phyloP scores from a whole-genome alignment of 1,284 basidiomycete genomes.

The Cryptococcus sp. region DNA sequence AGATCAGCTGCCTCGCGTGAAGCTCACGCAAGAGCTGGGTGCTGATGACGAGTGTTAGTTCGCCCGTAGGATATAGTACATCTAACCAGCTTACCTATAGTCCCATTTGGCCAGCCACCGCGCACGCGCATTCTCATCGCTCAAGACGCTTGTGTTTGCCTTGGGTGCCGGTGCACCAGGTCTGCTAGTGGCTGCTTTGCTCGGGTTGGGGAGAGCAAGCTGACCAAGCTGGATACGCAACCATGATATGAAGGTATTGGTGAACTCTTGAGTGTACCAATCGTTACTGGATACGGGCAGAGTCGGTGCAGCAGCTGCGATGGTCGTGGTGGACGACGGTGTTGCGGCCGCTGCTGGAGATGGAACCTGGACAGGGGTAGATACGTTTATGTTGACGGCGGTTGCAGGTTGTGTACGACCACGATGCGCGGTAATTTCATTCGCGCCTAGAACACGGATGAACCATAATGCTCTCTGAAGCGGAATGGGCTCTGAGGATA shows the following conservation, averaged over 20 bases:
- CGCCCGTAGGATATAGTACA: not conserved
- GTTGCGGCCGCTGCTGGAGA: conserved; percentile 40
- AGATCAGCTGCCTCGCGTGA: conserved; percentile 78
- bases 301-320: conserved; percentile 36
- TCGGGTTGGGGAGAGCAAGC: conserved; percentile 75
- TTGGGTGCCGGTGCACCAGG: conserved; percentile 24
- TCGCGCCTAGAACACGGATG: conserved; percentile 88
- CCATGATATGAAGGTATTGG: conserved; percentile 80
- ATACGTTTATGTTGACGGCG: no score
- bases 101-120: conserved; percentile 44
- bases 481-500: conserved; percentile 68
- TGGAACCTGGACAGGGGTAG: conserved; percentile 29
- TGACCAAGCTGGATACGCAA: conserved; percentile 85
- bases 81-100: conserved; percentile 35
- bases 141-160: conserved; percentile 55
- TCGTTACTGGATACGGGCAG: conserved; percentile 65
- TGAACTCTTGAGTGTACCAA: conserved; percentile 89
- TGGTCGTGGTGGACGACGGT: conserved; percentile 40
- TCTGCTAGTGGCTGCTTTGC: conserved; percentile 68
- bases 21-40: conserved; percentile 74
- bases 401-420: conserved; percentile 37
- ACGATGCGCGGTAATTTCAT: conserved; percentile 79
- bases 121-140: conserved; percentile 41
- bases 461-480: conserved; percentile 93
- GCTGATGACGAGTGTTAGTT: conserved; percentile 53